A percentile compares a stretch with the other conserved stretches of the same genome.
Conservation (phyloP, 2,329 filamentous ascomycete species). For the Pseudogymnoascus sp. region DNA sequence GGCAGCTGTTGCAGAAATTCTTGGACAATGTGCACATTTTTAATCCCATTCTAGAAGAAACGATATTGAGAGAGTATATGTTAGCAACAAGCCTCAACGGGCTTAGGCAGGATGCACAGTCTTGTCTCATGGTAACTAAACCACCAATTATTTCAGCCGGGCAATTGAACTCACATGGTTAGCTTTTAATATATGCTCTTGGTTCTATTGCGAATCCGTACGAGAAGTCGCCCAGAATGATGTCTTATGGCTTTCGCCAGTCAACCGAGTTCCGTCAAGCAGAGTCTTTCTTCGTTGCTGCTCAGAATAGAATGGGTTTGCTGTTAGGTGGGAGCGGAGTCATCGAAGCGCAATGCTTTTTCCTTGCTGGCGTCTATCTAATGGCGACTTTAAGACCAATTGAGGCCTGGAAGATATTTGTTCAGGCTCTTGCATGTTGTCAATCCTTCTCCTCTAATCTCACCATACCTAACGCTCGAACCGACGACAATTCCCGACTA, state of each 20-base stretch:
- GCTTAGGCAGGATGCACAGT: constrained; percentile 19
- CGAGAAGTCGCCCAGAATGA: not conserved
- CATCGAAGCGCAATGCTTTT: constrained; percentile 45
- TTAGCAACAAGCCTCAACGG: constrained; percentile 17
- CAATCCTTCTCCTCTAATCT: constrained; percentile 32
- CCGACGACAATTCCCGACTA: not conserved
- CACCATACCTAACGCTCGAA: not conserved
- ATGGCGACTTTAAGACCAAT: constrained; percentile 43
- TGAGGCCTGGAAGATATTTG: constrained; percentile 47
- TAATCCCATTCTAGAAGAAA: constrained; percentile 46
- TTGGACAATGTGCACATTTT: constrained; percentile 44
- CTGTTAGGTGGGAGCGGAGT: constrained; percentile 38
- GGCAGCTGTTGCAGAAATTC: constrained; percentile 35
- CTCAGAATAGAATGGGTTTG: constrained; percentile 44
- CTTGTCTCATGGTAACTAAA: constrained; percentile 17
- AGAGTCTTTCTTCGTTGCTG: constrained; percentile 38
- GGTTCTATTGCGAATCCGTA: constrained; percentile 16
- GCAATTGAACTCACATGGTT: not conserved
- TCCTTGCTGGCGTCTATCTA: constrained; percentile 43
- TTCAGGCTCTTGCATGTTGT: constrained; percentile 44
- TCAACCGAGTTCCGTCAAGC: constrained; percentile 40
- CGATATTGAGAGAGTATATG: constrained; percentile 16
- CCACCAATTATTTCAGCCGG: not conserved
- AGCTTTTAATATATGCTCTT: constrained; percentile 17
- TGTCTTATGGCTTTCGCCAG: not conserved